These are phyloP conservation scores for Calocybe cyanea DNA, from an alignment of 768 basidiomycete species.

Conservation along the genomic window DNA sequence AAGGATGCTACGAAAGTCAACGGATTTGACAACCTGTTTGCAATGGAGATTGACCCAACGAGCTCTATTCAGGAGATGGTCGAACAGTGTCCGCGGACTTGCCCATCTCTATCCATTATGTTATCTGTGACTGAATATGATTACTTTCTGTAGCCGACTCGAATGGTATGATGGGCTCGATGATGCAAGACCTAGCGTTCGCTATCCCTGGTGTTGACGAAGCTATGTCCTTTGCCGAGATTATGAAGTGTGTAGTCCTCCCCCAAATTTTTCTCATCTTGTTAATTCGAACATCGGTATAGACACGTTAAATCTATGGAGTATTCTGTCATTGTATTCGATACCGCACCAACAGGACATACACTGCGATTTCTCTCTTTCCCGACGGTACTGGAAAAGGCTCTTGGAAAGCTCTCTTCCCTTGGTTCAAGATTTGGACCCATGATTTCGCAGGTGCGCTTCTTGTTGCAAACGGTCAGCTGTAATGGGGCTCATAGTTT, in stretches of 20 bases:
- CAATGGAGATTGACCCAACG: slow-evolving; percentile 99
- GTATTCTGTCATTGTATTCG: slow-evolving; percentile 99
- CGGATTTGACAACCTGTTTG: slow-evolving; percentile 93
- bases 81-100: slow-evolving; percentile 70
- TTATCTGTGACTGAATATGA: slow-evolving; percentile 1
- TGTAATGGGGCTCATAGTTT: neutral
- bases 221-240: slow-evolving; percentile 99
- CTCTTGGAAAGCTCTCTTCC: slow-evolving; percentile 88
- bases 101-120: neutral
- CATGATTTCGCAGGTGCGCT: slow-evolving; percentile 80
- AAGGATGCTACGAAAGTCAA: slow-evolving; percentile 99
- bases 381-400: slow-evolving; percentile 96
- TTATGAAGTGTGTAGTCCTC: slow-evolving; percentile 83
- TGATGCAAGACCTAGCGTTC: slow-evolving; percentile 99
- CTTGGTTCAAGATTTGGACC: slow-evolving; percentile 96
- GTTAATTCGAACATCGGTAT: slow-evolving; percentile 3
- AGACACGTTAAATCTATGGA: slow-evolving; percentile 99
- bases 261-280: neutral
- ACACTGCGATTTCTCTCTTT: slow-evolving; percentile 99
- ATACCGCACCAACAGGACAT: slow-evolving; percentile 98
- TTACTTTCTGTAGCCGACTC: slow-evolving; percentile 56
- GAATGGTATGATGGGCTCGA: slow-evolving; percentile 94
- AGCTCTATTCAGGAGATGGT: slow-evolving; percentile 99
- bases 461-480: neutral
- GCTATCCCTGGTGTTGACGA: slow-evolving; percentile 99